Base-by-base conservation (phyloP, 768 basidiomycete species). In the Naganishia onofrii region DNA sequence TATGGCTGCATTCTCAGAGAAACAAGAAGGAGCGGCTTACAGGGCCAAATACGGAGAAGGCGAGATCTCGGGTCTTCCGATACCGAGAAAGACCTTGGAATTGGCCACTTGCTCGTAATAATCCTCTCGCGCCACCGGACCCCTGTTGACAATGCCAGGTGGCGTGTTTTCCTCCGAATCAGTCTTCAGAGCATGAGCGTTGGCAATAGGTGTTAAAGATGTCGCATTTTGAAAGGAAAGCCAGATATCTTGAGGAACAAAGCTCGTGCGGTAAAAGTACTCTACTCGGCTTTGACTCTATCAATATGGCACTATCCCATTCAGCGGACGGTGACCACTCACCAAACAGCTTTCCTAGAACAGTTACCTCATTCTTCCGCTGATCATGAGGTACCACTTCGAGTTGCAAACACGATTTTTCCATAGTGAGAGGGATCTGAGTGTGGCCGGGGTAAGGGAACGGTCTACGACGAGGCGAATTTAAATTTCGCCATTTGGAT, bases 21-120 rank as follows among this genome's bases (percentile, higher is more conserved):
- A 2, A 4, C 17, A 3, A 53, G 21, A 66, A 36, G 28, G 32
- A 31, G 15, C 23, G 23, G 51, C 66, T 28, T 55, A 80, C 64
- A 80, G 68, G 8, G 79, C 76, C 26, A 73, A 69, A 70, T 80
- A 80, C 0, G 78, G 75, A 21, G 71, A 74, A 19, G 79, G 79
- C 57, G 73, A 75, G 60, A 78, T 77, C 12, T 67, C 48, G 10
- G 79, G 79, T 19, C 66, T 56, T 6, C 79, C 79, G 44, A 80
- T 77, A 0, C 78, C 79, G 1, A 80, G 56, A 58, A 79, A 54
- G 2, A 71, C 78, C 58, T 77, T 79, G 9, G 73, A 71, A 23
- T 57, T 67, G 2, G 75, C 76, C 10, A 80, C 76, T 23, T 78
- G 34, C n/a, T 66, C 67, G 29, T 75, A 72, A 54, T 78, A 80